Percentiles rank a stretch among this genome's conserved stretches.
Evolutionary conservation across 192 early-diverging fungal species (phyloP).

Genomic region (Helicostylum pulchrum): DNA sequence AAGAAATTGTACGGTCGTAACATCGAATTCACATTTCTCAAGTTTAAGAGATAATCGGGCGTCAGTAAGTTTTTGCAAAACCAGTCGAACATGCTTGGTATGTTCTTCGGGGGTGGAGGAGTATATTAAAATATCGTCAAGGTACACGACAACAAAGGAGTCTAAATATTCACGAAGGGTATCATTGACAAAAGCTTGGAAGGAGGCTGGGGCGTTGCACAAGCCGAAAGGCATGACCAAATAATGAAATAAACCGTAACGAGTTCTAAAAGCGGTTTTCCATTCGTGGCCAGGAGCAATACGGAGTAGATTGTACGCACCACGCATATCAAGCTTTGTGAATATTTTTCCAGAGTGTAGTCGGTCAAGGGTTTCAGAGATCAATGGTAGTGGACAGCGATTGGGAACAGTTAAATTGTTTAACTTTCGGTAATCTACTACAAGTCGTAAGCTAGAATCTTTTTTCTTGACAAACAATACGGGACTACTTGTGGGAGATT

Average conservation of each 20-base stretch:
- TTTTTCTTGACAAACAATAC: conserved; percentile 51
- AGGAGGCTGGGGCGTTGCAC: background rate
- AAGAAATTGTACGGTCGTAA: background rate
- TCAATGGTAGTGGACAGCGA: conserved; percentile 37
- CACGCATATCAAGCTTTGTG: conserved; percentile 26
- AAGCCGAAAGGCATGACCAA: background rate
- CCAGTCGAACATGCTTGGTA: conserved; percentile 5
- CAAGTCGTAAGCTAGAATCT: conserved; percentile 22
- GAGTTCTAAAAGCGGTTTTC: background rate
- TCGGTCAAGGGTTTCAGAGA: conserved; percentile 34
- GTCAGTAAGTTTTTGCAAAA: background rate
- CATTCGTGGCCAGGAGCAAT: background rate
- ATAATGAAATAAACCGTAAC: background rate
- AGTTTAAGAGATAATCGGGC: background rate
- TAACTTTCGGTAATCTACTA: conserved; percentile 43
- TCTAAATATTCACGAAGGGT: background rate
- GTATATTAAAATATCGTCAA: conserved; percentile 46
- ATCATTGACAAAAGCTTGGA: background rate
- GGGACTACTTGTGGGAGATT: conserved; percentile 34
- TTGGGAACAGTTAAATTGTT: conserved; percentile 44
- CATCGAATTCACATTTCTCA: conserved; percentile 8
- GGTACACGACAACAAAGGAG: conserved; percentile 23
- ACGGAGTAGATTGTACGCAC: background rate
- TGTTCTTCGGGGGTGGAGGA: conserved; percentile 28
- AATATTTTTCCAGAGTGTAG: conserved; percentile 15